Evolutionary conservation across 208 protist species (phyloP), one percentile per base, ranked within the genome.

Genomic region (Angomonas ambiguus): DNA sequence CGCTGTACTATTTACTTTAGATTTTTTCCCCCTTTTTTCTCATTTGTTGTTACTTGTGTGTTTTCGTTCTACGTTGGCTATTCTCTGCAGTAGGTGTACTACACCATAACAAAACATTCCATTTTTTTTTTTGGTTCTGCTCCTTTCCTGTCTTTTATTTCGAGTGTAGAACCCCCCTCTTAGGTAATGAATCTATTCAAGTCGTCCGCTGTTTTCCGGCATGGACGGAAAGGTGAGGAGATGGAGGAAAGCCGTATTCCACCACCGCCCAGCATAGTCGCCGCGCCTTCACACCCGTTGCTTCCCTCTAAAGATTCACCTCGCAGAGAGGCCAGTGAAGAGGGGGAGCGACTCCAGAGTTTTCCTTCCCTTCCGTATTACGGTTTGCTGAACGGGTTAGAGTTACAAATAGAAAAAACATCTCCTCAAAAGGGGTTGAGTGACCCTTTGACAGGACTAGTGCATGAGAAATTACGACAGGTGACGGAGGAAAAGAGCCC

Each of bases 331-430:
- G 3, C 64, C 24, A 16, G 25, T 2, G 33, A 16, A 35, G 13
- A 34, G 25, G 38, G 16, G 38, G 45, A 53, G 8, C 16, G 28
- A 16, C 24, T 20, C 11, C 34, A 58, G 10, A 11, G 33, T 8
- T 86, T 79, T 34, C 85, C 85, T 4, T 58, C 56, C 2, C 48
- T 83, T 0, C 76, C 85, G 0, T 91, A 83, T 57, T 91, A 91
- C 58, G 80, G 77, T 10, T 48, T 80, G 16, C 63, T 84, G 32
- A 63, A 68, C 2, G 45, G 42, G n/a, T 56, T 82, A 25, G 72
- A 83, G 48, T 55, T 91, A 28, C 30, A 68, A 3, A 63, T 91
- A 0, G 76, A 83, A 6, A 61, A 83, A 0, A 58, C 65, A 0
- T 25, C 62, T 41, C 31, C 66, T 24, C 58, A 0, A n/a, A 5